Conservation (phyloP, 495 filamentous ascomycete genomes). For the Apodospora peruviana region DNA sequence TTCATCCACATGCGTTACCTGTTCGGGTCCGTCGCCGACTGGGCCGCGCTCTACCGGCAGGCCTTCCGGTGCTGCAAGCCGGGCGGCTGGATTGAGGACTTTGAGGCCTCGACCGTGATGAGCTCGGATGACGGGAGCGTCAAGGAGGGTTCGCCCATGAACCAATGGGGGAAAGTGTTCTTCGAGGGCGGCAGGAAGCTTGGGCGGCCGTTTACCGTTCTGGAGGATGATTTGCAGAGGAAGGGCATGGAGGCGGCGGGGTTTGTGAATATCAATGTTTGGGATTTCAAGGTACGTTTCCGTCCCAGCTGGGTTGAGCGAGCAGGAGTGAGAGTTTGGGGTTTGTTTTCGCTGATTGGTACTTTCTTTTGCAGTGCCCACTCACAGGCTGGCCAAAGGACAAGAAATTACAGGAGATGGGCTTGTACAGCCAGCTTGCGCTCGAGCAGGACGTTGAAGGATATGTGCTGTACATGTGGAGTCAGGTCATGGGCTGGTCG, state of each 20-base stretch:
- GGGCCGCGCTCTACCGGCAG: constrained; percentile 38
- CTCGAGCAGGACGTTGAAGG: no score
- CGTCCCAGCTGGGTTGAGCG: neutral
- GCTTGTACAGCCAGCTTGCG: no score
- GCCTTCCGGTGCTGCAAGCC: constrained; percentile 18
- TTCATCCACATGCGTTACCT: constrained; percentile 53
- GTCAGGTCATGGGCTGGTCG: constrained; percentile 24
- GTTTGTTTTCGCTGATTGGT: constrained; percentile 16
- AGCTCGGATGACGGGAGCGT: constrained; percentile 16
- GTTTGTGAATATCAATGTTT: constrained; percentile 34
- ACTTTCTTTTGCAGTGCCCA: no score
- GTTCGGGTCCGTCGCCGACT: constrained; percentile 46
- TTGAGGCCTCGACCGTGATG: constrained; percentile 20
- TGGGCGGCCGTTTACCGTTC: constrained; percentile 10
- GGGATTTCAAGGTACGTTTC: constrained; percentile 10
- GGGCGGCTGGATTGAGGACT: constrained; percentile 22
- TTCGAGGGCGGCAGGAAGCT: constrained; percentile 6
- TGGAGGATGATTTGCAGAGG: constrained; percentile 25
- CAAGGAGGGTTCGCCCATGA: constrained; percentile 4
- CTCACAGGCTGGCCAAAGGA: no score
- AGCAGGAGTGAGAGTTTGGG: constrained; percentile 34
- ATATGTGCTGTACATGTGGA: constrained; percentile 26
- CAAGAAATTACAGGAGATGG: no score
- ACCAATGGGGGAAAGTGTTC: constrained; percentile 17
- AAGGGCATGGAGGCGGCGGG: constrained; percentile 39